Percentiles rank a stretch among this genome's conserved stretches.
Evolutionary conservation across 345 rosid genomes (phyloP).

Genomic region (Brassica rapa): DNA sequence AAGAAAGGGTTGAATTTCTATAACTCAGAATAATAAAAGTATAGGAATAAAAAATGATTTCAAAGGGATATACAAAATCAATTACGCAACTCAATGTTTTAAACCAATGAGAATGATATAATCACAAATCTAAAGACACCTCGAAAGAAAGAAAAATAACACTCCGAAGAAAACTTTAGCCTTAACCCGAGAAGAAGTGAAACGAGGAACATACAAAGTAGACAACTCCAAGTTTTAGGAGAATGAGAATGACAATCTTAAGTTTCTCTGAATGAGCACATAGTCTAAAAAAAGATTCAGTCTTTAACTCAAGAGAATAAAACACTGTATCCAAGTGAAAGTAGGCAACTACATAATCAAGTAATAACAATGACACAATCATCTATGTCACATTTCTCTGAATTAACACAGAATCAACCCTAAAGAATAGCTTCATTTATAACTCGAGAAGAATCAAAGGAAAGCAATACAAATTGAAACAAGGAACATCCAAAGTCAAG

Average conservation of each 20-base stretch:
- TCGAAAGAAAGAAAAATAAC: no score
- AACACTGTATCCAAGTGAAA: neutral
- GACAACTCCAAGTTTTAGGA: neutral
- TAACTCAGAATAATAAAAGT: neutral
- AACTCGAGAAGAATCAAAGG: no score
- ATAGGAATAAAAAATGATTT: neutral
- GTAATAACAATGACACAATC: constrained; percentile 6
- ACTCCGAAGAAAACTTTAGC: neutral
- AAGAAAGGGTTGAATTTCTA: neutral
- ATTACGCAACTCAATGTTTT: neutral
- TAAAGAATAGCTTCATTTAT: no score
- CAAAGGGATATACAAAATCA: neutral
- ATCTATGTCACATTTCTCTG: neutral
- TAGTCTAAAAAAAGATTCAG: neutral
- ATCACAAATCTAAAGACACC: neutral
- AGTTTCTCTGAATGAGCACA: neutral
- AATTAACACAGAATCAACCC: no score
- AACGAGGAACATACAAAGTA: neutral
- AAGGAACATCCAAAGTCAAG: no score
- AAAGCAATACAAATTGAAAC: no score
- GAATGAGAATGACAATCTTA: neutral
- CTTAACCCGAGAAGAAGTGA: neutral
- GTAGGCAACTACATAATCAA: neutral
- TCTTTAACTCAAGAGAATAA: neutral
- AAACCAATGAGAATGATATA: neutral